Evolutionary conservation across 1,284 basidiomycete genomes (phyloP).

Genomic region (Singerocomus inundabilis): DNA sequence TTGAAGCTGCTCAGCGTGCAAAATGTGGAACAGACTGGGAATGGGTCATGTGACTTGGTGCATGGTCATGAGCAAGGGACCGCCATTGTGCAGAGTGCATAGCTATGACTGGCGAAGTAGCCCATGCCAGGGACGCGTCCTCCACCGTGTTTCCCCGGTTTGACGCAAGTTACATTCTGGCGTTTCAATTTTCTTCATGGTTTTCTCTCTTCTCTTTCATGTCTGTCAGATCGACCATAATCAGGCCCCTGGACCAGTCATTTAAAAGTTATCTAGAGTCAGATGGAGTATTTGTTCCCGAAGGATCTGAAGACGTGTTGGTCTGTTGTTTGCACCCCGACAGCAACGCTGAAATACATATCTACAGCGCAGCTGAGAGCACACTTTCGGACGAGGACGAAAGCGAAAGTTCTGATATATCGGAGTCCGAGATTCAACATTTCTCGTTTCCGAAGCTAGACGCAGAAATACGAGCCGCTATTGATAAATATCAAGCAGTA

Average conservation of each 20-base stretch:
- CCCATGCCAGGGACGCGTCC: neutral
- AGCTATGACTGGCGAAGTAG: neutral
- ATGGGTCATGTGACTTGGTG: constrained; percentile 12
- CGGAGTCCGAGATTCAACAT: constrained; percentile 39
- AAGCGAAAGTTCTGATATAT: constrained; percentile 38
- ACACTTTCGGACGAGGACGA: constrained; percentile 53
- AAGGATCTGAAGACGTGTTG: constrained; percentile 75
- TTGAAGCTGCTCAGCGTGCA: neutral
- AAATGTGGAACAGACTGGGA: neutral
- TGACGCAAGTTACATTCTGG: constrained; percentile 48
- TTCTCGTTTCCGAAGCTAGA: constrained; percentile 82
- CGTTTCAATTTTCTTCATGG: constrained; percentile 88
- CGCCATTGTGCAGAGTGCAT: too few relatives aligned
- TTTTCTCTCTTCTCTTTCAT: constrained; percentile 71
- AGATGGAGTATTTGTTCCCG: constrained; percentile 80
- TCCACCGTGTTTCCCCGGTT: constrained; percentile 19
- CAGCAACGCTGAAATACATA: constrained; percentile 8
- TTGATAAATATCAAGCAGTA: constrained; percentile 75
- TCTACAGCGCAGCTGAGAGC: constrained; percentile 47
- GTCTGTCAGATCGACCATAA: constrained; percentile 77
- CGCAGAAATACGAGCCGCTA: constrained; percentile 62
- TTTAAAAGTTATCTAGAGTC: constrained; percentile 76
- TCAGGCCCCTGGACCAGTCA: constrained; percentile 64
- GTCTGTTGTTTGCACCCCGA: constrained; percentile 32
- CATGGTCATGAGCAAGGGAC: neutral